Base-by-base conservation (phyloP, 345 rosid genomes). In the Citrus reticulata region DNA sequence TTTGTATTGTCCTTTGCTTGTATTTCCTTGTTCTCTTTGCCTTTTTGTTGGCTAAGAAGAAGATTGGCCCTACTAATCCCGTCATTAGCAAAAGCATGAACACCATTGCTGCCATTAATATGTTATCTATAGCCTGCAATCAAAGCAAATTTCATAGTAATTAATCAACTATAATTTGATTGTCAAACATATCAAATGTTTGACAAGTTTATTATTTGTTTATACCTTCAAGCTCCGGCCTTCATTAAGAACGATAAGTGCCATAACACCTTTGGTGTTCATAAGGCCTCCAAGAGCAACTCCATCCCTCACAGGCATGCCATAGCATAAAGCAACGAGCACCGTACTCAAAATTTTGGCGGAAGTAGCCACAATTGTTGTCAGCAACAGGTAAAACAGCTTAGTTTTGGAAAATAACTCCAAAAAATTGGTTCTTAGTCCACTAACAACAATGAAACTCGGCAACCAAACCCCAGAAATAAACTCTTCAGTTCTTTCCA, bases 181-280 rank as follows among this genome's bases (percentile, higher is more conserved):
- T 32, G 13, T 30, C 39, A 1, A 32, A 17, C 13, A 25, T 11
- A 61, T 61, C 7, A 25, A 61, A 24, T 27, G 65, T 60, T 9
- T 24, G 14, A 61, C 27, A 9, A 61, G 27, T 25, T 25, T 25
- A 10, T 59, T 29, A 6, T 4, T 30, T 64, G 5, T 29, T 4
- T 1, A 25, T 81, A 89, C 97, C 88, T 65, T 13, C n/a, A 61
- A 59, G 78, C 89, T 82, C 24, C 92, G 87, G 27, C 90, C 95
- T 2, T 83, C 70, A 51, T 90, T 89, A 29, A 93, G 67, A 65
- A 86, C 22, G 7, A 93, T 83, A 27, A 93, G 65, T 14, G 91
- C 81, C 80, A 90, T 58, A 16, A 90, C 79, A 16, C 97, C 97
- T 78, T 91, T 91, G 6, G 91, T 88, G 85, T 91, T 93, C 95